A percentile compares a stretch with the other conserved stretches of the same genome.
phyloP scores from a whole-genome alignment of 176 grass and related monocot genomes.

The Puya raimondii region DNA sequence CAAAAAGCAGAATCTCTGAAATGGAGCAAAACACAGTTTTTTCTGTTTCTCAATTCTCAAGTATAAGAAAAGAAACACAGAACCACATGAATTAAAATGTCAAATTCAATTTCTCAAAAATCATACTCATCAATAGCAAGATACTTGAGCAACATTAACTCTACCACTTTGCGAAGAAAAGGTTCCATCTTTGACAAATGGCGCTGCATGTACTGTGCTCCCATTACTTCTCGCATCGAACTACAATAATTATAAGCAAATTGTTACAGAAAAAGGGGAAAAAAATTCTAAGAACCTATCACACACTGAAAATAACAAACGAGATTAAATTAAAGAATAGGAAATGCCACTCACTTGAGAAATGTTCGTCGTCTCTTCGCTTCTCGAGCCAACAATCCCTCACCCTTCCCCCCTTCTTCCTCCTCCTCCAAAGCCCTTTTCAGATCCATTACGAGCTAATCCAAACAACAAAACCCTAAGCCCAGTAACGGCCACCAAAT shows the following conservation, averaged over 20 bases:
- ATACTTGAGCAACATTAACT: slow-evolving; percentile 1
- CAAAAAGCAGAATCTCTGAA: too few relatives aligned
- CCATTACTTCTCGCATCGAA: slow-evolving; percentile 69
- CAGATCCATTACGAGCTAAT: slow-evolving; percentile 27
- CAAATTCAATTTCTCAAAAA: too few relatives aligned
- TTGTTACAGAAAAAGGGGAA: slow-evolving; percentile 4
- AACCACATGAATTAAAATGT: too few relatives aligned
- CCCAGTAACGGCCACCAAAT: slow-evolving; percentile 1
- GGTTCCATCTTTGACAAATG: slow-evolving; percentile 79
- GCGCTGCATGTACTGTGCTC: slow-evolving; percentile 66
- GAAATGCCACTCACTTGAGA: slow-evolving; percentile 37
- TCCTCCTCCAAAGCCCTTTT: slow-evolving; percentile 43
- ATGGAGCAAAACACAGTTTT: too few relatives aligned
- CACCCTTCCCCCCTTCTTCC: slow-evolving; percentile 56
- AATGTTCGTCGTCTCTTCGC: slow-evolving; percentile 49
- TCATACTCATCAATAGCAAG: not conserved
- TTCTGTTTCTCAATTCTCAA: too few relatives aligned
- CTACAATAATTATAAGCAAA: slow-evolving; percentile 6
- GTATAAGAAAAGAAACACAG: too few relatives aligned
- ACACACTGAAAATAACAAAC: not conserved
- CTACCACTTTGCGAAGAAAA: slow-evolving; percentile 71
- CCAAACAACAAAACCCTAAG: not conserved
- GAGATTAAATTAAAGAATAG: not conserved
- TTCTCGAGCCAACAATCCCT: slow-evolving; percentile 39
- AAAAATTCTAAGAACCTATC: not conserved